These are phyloP conservation scores for Hyphopichia burtonii DNA, from an alignment of 1,139 yeast genomes.

Conservation along the genomic window DNA sequence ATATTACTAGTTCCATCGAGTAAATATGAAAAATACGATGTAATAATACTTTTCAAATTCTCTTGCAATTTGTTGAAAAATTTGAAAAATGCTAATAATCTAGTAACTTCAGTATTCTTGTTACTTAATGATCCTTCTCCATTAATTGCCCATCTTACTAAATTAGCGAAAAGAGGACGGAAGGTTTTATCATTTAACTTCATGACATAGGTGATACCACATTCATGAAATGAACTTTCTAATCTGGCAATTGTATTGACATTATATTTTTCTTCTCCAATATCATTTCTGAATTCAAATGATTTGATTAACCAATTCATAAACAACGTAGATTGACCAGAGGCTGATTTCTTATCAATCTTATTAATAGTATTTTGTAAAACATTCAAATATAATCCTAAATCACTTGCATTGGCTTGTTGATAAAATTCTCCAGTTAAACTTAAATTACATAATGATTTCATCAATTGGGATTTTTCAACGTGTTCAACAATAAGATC, in stretches of 20 bases:
- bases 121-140: slow-evolving; percentile 64
- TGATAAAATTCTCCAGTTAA: slow-evolving; percentile 28
- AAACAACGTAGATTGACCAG: slow-evolving; percentile 66
- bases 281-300: slow-evolving; percentile 63
- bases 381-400: slow-evolving; percentile 69
- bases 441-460: slow-evolving; percentile 67
- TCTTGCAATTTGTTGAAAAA: slow-evolving; percentile 85
- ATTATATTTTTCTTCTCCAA: slow-evolving; percentile 48
- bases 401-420: slow-evolving; percentile 49
- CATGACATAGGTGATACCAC: slow-evolving; percentile 78
- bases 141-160: slow-evolving; percentile 91
- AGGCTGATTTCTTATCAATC: slow-evolving; percentile 73
- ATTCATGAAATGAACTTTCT: slow-evolving; percentile 70
- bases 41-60: slow-evolving; percentile 79
- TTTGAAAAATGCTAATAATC: slow-evolving; percentile 75
- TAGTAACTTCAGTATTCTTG: slow-evolving; percentile 47
- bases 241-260: slow-evolving; percentile 76
- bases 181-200: slow-evolving; percentile 91
- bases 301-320: slow-evolving; percentile 69
- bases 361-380: slow-evolving; percentile 64
- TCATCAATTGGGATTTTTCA: slow-evolving; percentile 63
- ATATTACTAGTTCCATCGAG: slow-evolving; percentile 67
- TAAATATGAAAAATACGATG: slow-evolving; percentile 83
- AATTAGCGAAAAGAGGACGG: slow-evolving; percentile 84
- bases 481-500: slow-evolving; percentile 65